Conservation (phyloP, 164 flowering plant genomes). For the Buxus sempervirens region DNA sequence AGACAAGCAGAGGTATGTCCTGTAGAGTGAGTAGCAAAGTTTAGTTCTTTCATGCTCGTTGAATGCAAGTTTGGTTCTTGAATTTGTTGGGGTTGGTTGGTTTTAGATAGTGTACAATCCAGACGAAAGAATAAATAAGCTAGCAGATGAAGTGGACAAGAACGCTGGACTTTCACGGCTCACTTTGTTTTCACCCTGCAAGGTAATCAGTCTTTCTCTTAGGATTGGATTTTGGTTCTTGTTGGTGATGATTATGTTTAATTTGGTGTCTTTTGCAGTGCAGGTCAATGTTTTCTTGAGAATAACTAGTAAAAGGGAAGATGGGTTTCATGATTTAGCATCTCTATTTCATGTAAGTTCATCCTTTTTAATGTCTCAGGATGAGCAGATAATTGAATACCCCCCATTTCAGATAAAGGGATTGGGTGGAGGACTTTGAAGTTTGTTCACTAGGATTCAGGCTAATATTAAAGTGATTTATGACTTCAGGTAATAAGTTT, state of each 20-base stretch:
- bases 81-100: constrained; percentile 9
- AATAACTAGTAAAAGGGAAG: constrained; percentile 82
- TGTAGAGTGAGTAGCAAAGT: background rate
- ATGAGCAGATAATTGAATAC: background rate
- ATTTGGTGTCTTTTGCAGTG: constrained; percentile 6
- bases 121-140: constrained; percentile 62
- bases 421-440: background rate
- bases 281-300: constrained; percentile 93
- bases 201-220: constrained; percentile 33
- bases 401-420: background rate
- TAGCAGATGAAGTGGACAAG: constrained; percentile 83
- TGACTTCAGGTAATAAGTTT: constrained; percentile 75
- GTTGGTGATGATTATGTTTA: background rate
- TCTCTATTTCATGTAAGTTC: constrained; percentile 90
- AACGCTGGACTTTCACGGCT: constrained; percentile 74
- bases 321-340: constrained; percentile 99
- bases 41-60: background rate
- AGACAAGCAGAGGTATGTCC: constrained; percentile 60
- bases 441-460: background rate
- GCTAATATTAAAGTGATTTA: background rate
- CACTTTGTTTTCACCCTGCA: constrained; percentile 91
- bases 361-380: background rate
- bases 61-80: background rate
- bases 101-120: constrained; percentile 69
- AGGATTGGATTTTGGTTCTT: background rate